Conservation (phyloP, 2,329 filamentous ascomycete species). For the Fusarium secorum region DNA sequence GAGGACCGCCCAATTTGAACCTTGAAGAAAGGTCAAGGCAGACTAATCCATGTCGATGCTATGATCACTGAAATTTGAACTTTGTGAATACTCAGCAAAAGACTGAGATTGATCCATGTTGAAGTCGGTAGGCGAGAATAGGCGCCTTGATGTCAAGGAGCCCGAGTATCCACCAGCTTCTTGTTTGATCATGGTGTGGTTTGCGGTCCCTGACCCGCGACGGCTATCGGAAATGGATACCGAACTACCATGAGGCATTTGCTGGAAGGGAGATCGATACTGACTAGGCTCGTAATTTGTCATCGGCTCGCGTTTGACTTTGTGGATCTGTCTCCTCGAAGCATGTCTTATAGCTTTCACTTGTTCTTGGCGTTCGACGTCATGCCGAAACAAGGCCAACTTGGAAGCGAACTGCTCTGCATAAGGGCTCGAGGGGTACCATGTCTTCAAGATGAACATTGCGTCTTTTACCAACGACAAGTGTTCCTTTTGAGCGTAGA, state of each 20-base stretch:
- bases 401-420: slow-evolving; percentile 60
- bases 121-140: neutral
- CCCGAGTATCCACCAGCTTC: neutral
- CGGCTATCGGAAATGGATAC: neutral
- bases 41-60: neutral
- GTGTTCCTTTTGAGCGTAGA: slow-evolving; percentile 56
- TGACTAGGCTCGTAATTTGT: neutral
- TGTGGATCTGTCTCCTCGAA: neutral
- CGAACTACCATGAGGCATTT: neutral
- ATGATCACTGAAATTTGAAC: neutral
- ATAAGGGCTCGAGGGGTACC: slow-evolving; percentile 57
- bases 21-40: neutral
- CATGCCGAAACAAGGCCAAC: slow-evolving; percentile 54
- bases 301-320: neutral
- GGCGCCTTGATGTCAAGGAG: neutral
- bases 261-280: slow-evolving; percentile 2
- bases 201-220: neutral
- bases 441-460: slow-evolving; percentile 59
- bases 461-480: slow-evolving; percentile 51
- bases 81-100: neutral
- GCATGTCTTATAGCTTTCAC: neutral
- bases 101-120: neutral
- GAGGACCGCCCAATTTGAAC: neutral
- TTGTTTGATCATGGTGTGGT: neutral
- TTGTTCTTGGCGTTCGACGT: slow-evolving; percentile 2